Percentiles rank a stretch among this genome's conserved stretches.
phyloP scores from a whole-genome alignment of 2,329 filamentous ascomycete species.

The Aureobasidium sp. region DNA sequence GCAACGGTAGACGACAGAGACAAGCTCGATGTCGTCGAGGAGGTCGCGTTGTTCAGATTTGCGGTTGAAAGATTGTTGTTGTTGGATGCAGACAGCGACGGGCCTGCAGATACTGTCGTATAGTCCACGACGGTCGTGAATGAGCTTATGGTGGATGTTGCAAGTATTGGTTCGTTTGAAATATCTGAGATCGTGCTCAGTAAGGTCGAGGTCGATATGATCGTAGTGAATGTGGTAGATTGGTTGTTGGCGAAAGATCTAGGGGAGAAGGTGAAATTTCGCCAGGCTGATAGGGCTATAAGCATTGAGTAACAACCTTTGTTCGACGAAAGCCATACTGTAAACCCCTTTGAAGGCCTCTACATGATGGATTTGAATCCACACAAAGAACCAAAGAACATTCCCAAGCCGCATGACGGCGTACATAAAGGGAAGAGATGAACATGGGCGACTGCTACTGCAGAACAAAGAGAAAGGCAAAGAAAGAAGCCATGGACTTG shows the following conservation, averaged over 20 bases:
- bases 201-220: neutral
- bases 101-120: neutral
- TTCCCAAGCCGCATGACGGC: conserved; percentile 6
- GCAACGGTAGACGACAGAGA: neutral
- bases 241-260: neutral
- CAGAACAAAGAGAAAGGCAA: neutral
- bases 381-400: conserved; percentile 3
- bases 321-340: neutral
- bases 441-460: neutral
- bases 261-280: neutral
- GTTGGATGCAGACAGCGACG: neutral
- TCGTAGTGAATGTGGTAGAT: neutral
- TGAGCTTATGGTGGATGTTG: neutral
- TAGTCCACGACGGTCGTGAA: neutral
- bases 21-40: conserved; percentile 3
- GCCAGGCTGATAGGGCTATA: conserved; percentile 8
- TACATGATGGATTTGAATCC: neutral
- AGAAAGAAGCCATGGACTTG: neutral
- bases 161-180: neutral
- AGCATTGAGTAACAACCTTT: neutral
- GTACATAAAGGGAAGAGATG: neutral
- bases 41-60: neutral
- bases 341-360: neutral
- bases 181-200: neutral
- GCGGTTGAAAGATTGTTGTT: neutral